A percentile compares a stretch with the other conserved stretches of the same genome.
Conservation (phyloP, 2,329 filamentous ascomycete species). For the Lachnellula suecica region DNA sequence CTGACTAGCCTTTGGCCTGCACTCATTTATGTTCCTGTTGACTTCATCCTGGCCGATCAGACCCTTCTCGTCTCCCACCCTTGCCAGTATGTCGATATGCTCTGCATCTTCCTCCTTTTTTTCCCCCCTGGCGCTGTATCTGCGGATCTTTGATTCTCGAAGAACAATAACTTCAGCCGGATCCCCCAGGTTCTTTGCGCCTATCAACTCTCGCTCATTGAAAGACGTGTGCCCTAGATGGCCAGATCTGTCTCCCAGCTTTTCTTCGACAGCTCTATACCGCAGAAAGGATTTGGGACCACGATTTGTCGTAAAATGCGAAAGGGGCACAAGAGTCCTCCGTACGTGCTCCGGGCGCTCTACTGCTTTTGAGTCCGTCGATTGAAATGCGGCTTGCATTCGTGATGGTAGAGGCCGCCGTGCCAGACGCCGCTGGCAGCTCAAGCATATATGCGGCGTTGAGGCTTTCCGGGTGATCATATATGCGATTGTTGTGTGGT, state of each 20-base stretch:
- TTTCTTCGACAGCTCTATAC: slow-evolving; percentile 3
- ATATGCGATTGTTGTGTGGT: slow-evolving; percentile 27
- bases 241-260: slow-evolving; percentile 19
- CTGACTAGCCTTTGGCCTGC: slow-evolving; percentile 20
- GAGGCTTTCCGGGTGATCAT: slow-evolving; percentile 30
- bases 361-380: slow-evolving; percentile 6
- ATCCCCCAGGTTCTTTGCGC: slow-evolving; percentile 23
- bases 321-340: slow-evolving; percentile 1
- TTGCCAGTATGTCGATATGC: slow-evolving; percentile 30
- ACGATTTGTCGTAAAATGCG: background rate
- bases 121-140: slow-evolving; percentile 5
- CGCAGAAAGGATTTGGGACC: background rate
- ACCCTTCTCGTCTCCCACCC: slow-evolving; percentile 29
- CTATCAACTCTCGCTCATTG: slow-evolving; percentile 22
- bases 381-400: slow-evolving; percentile 15
- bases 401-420: slow-evolving; percentile 6
- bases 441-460: slow-evolving; percentile 31
- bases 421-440: slow-evolving; percentile 30
- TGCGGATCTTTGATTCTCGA: slow-evolving; percentile 25
- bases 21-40: slow-evolving; percentile 28
- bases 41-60: slow-evolving; percentile 28
- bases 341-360: background rate
- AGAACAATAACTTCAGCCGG: slow-evolving; percentile 31
- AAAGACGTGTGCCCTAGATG: slow-evolving; percentile 17
- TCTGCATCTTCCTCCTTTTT: slow-evolving; percentile 10